phyloP scores from a whole-genome alignment of 768 basidiomycete genomes.

The Suillus clintonianus region DNA sequence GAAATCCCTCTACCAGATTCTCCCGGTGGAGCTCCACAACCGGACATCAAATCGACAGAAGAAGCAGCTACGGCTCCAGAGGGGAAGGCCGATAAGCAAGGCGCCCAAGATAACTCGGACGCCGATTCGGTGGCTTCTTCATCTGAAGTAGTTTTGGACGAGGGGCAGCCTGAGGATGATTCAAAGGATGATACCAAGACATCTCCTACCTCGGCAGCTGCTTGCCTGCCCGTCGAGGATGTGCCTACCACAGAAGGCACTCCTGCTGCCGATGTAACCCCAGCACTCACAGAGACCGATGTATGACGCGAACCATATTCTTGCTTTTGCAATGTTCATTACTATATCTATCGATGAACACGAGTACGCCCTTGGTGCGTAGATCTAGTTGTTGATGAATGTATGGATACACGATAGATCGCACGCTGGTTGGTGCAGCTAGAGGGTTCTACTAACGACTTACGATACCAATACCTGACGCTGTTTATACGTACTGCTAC shows the following conservation, averaged over 20 bases:
- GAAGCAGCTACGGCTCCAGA: conserved; percentile 1
- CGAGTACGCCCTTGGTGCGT: background rate
- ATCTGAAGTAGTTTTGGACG: conserved; percentile 3
- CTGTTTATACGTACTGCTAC: conserved; percentile 19
- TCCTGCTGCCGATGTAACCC: conserved; percentile 11
- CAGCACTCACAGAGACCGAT: conserved; percentile 6
- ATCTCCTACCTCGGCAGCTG: background rate
- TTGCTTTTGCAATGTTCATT: background rate
- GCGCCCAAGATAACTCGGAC: conserved; percentile 8
- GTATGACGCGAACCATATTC: background rate
- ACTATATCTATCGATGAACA: conserved; percentile 1
- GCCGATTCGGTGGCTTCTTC: conserved; percentile 28
- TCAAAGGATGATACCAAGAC: conserved; percentile 5
- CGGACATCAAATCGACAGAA: conserved; percentile 13
- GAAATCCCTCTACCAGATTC: conserved; percentile 42
- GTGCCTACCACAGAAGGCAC: conserved; percentile 7
- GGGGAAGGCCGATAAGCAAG: conserved; percentile 15
- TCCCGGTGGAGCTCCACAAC: conserved; percentile 26
- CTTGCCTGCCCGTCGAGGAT: conserved; percentile 7
- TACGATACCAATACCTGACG: conserved; percentile 16
- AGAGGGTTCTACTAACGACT: conserved; percentile 1
- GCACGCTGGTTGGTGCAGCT: conserved; percentile 12
- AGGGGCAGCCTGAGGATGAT: conserved; percentile 6
- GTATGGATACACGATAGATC: background rate
- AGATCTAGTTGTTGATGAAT: conserved; percentile 5